Conservation (phyloP, 169 alveolate genomes). For the Babesia sp. region DNA sequence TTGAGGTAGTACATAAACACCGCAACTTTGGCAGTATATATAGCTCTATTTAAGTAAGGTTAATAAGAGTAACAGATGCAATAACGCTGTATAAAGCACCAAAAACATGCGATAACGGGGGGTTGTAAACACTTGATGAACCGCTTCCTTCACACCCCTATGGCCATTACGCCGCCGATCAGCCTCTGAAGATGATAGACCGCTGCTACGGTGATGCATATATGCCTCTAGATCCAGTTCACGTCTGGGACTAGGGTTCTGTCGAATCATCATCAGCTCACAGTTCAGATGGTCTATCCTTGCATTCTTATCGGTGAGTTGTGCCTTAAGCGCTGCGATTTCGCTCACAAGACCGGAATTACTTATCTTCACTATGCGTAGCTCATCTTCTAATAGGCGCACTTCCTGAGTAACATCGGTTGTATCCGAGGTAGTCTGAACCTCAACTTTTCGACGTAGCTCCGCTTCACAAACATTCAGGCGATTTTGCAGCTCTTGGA, state of each 20-base stretch:
- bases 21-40: background rate
- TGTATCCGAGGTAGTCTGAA: background rate
- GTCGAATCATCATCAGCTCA: conserved; percentile 8
- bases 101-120: background rate
- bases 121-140: background rate
- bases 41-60: background rate
- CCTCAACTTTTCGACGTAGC: background rate
- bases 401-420: background rate
- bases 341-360: conserved; percentile 24
- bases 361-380: conserved; percentile 15
- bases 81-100: background rate
- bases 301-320: conserved; percentile 15
- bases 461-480: background rate
- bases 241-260: background rate
- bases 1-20: background rate
- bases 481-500: conserved; percentile 3
- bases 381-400: conserved; percentile 6
- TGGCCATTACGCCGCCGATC: background rate
- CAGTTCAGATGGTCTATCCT: conserved; percentile 32
- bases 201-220: background rate
- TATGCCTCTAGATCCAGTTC: conserved; percentile 20
- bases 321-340: conserved; percentile 13
- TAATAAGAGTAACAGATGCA: conserved; percentile 2
- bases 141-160: background rate
- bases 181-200: background rate